Percentiles rank a stretch among this genome's conserved stretches.
Conservation (phyloP, 2,329 filamentous ascomycete species). For the Fusarium chlamydosporum region DNA sequence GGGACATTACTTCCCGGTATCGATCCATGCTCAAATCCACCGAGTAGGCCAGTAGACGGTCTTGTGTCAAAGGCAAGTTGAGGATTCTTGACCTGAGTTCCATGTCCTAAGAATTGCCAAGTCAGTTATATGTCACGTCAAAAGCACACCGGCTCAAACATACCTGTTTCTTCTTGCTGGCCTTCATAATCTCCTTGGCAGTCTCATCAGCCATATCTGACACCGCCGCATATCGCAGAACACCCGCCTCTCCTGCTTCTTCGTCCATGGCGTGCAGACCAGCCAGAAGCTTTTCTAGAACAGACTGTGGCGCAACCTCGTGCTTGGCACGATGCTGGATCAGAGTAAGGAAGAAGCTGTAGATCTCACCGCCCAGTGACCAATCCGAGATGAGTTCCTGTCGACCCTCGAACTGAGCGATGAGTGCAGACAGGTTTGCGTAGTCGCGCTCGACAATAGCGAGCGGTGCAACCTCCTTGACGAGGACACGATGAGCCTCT, state of each 20-base stretch:
- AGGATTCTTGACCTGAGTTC: constrained; percentile 63
- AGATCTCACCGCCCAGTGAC: constrained; percentile 85
- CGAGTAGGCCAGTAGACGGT: constrained; percentile 78
- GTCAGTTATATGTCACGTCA: constrained; percentile 37
- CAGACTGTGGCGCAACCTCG: constrained; percentile 58
- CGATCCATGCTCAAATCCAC: constrained; percentile 78
- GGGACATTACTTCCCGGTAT: constrained; percentile 74
- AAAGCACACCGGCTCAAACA: constrained; percentile 48
- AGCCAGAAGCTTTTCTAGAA: constrained; percentile 70
- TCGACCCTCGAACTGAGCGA: constrained; percentile 78
- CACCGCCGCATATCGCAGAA: constrained; percentile 75
- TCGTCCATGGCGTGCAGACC: constrained; percentile 70
- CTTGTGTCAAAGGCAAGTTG: constrained; percentile 77
- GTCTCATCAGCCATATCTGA: constrained; percentile 85
- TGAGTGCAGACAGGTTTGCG: constrained; percentile 74
- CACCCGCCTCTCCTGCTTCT: constrained; percentile 60
- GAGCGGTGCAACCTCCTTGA: constrained; percentile 82
- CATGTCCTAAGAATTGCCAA: constrained; percentile 49
- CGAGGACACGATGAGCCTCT: constrained; percentile 88
- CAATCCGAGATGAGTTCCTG: constrained; percentile 77
- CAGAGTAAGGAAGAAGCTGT: constrained; percentile 72
- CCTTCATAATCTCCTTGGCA: constrained; percentile 73
- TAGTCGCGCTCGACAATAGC: constrained; percentile 89
- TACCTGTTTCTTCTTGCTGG: constrained; percentile 70
- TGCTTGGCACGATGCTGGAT: constrained; percentile 61